Base-by-base conservation (phyloP, 23 red algal genomes). In the Agarophyton chilense region DNA sequence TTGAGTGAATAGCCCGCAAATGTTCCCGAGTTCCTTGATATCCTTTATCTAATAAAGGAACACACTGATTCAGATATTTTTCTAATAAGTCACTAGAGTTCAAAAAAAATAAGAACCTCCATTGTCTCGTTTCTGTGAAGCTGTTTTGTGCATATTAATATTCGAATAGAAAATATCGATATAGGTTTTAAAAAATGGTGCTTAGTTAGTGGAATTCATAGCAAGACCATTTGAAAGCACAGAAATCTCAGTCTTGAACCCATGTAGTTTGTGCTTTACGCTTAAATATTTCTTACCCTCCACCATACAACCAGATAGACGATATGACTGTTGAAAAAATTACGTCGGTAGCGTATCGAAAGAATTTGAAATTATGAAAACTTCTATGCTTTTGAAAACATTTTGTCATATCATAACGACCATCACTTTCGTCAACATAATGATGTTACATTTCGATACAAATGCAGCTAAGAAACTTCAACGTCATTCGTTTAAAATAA, bases 221-320 rank as follows among this genome's bases (percentile, higher is more conserved):
- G 26, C 36, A 26, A 77, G 17, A 24, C 9, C 72, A 71, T 71
- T 77, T 1, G 72, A 40, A 26, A 77, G 31, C 21, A 77, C 72
- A 28, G 72, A 77, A 46, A 77, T 38, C 18, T 46, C 31, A 4
- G 7, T 11, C 22, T 77, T 77, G 3, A 14, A 52, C 4, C 36
- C 40, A 52, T 77, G 47, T 10, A 77, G 18, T 28, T 44, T 31
- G 47, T 77, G 72, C 72, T 77, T 77, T 10, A 31, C 72, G 47
- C 47, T 77, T 4, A 44, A 77, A 47, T 77, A 77, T 10, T 77
- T 77, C 25, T 77, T 77, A 2, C n/a, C 3, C 25, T 49, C 72
- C 2, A 26, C 18, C 41, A 49, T 4, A 77, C 38, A 46, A 10
- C 72, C 72, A 8, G 2, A 31, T 26, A 38, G 72, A 31, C 72